phyloP scores from a whole-genome alignment of 495 filamentous ascomycete species.

The Talaromyces stipitatus region DNA sequence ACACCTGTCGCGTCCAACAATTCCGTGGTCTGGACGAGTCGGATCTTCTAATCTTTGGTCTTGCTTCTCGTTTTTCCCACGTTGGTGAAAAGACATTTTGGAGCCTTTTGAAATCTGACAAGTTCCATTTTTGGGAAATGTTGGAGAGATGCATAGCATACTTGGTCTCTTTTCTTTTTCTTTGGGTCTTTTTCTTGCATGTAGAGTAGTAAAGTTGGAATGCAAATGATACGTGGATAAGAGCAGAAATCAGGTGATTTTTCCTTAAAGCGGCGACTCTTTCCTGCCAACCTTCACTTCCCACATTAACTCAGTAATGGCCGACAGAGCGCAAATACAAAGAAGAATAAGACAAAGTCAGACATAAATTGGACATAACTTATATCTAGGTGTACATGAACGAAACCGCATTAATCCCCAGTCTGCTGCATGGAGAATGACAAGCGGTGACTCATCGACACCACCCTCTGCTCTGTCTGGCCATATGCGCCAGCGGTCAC shows the following conservation, averaged over 20 bases:
- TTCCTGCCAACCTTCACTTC: neutral
- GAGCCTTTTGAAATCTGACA: neutral
- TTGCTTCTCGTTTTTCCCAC: no score
- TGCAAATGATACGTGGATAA: neutral
- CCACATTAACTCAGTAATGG: neutral
- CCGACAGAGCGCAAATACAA: neutral
- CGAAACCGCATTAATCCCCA: neutral
- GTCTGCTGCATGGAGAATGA: neutral
- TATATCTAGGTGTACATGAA: neutral
- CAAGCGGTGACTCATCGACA: neutral
- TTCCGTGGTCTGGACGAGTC: no score
- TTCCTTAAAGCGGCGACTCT: neutral
- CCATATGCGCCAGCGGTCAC: constrained; percentile 16
- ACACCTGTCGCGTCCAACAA: no score
- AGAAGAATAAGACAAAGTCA: no score
- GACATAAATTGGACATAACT: neutral
- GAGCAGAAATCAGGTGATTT: constrained; percentile 1
- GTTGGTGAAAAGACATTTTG: neutral
- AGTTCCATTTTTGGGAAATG: neutral
- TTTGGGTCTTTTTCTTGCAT: neutral
- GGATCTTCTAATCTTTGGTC: no score
- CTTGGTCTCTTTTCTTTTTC: neutral
- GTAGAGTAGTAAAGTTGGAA: neutral
- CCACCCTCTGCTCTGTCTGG: constrained; percentile 1
- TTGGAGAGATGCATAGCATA: neutral